Evolutionary conservation across 768 basidiomycete genomes (phyloP).

Genomic region (Cyathus striatus): DNA sequence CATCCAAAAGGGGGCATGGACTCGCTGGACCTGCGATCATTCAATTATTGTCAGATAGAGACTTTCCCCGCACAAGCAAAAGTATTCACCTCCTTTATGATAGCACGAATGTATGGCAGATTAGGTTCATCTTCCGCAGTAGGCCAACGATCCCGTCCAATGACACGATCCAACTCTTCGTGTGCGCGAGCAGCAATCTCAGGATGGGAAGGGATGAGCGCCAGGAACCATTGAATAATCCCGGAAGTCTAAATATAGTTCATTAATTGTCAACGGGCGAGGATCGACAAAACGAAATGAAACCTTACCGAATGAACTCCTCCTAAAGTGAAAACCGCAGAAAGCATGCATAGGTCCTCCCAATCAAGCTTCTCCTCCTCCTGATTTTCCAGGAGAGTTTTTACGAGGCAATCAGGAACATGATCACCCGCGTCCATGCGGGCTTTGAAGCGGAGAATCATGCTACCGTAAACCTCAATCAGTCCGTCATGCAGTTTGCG

Average conservation of each 20-base stretch:
- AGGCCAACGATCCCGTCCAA: conserved; percentile 17
- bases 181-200: conserved; percentile 22
- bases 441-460: conserved; percentile 27
- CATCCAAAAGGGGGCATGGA: conserved; percentile 32
- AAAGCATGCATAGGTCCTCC: conserved; percentile 33
- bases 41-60: not conserved
- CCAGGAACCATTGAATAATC: conserved; percentile 29
- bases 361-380: conserved; percentile 30
- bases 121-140: conserved; percentile 22
- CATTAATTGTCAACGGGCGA: not conserved
- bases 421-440: conserved; percentile 29
- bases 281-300: conserved; percentile 2
- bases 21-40: conserved; percentile 23
- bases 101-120: conserved; percentile 15
- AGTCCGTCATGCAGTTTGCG: conserved; percentile 30
- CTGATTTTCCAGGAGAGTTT: conserved; percentile 25
- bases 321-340: conserved; percentile 35
- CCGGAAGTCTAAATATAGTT: conserved; percentile 17
- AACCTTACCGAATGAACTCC: conserved; percentile 35
- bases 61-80: no score
- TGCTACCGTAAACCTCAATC: conserved; percentile 28
- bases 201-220: conserved; percentile 21
- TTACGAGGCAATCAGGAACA: conserved; percentile 38
- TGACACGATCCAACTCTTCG: conserved; percentile 20
- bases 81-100: conserved; percentile 18